Conservation (phyloP, 495 filamentous ascomycete genomes). For the Achaetomiella virescens region DNA sequence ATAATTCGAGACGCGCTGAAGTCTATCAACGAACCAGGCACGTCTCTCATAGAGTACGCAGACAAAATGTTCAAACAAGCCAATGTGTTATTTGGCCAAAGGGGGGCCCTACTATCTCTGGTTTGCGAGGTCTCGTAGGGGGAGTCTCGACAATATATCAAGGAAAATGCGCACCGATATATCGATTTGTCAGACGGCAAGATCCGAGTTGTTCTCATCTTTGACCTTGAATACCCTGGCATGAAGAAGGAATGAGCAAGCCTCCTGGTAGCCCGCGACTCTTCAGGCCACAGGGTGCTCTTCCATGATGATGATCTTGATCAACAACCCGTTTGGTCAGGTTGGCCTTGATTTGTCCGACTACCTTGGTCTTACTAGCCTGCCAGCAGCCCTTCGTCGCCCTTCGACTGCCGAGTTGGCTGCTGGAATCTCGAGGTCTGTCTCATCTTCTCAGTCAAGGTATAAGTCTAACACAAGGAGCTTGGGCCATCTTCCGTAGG, state of each 20-base stretch:
- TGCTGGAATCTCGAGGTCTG: slow-evolving; percentile 11
- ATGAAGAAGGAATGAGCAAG: slow-evolving; percentile 3
- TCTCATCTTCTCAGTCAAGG: not conserved
- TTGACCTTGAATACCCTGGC: slow-evolving; percentile 6
- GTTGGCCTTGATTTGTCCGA: slow-evolving; percentile 12
- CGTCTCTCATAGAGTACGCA: not conserved
- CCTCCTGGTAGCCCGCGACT: not conserved
- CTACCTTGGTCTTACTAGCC: slow-evolving; percentile 2
- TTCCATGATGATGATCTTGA: slow-evolving; percentile 1
- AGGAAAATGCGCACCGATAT: slow-evolving; percentile 7
- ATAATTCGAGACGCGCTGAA: not conserved
- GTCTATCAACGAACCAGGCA: not conserved
- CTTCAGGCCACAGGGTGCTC: not conserved
- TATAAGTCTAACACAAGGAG: slow-evolving; percentile 8
- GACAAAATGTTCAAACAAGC: slow-evolving; percentile 5
- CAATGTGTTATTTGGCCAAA: slow-evolving; percentile 3
- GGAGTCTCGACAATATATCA: slow-evolving; percentile 9
- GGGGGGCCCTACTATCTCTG: slow-evolving; percentile 1
- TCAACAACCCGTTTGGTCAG: slow-evolving; percentile 7
- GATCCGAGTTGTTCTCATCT: slow-evolving; percentile 3
- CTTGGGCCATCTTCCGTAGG: slow-evolving; percentile 8
- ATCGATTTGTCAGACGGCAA: slow-evolving; percentile 9
- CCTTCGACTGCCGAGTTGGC: slow-evolving; percentile 6
- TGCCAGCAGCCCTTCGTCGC: slow-evolving; percentile 11
- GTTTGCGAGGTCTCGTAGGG: slow-evolving; percentile 16